Evolutionary conservation across 2,329 filamentous ascomycete genomes (phyloP), one percentile per base, ranked within the genome.

Genomic region (Teratosphaeria viscida): DNA sequence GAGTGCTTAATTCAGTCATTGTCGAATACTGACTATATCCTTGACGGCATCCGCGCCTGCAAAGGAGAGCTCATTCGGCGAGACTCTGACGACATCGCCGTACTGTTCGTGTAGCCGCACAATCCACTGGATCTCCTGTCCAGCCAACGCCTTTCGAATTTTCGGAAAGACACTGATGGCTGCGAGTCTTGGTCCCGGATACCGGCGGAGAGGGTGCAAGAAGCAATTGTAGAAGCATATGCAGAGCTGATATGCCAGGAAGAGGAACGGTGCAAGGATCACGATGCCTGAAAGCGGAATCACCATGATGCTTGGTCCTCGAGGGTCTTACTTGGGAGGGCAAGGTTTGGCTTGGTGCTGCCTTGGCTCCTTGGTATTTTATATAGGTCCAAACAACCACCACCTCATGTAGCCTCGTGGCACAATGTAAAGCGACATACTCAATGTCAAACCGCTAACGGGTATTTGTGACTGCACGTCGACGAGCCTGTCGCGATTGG

Each of bases 11-110:
- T 5, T 7, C 7, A 2, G 7, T 32, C 1, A 23, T 19, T n/a
- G 19, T 19, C n/a, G n/a, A n/a, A 32, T 10, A 49, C 43, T 49
- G 5, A 49, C 43, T 43, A 79, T 77, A 37, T 79, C 75, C 64
- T 74, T 72, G 72, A 77, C 81, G 2, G 71, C 71, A 2, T 70
- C 60, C 6, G 70, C 65, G 23, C 71, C 66, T 52, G 69, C 73
- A 64, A 78, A 81, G 1, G 77, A 75, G 2, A 81, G 72, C 63
- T 81, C 77, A 59, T 78, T 72, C 2, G 79, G 78, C 3, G 72
- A 73, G 52, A 79, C 68, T 10, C 79, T 76, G 8, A 81, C 78
- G 1, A 81, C 72, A 1, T 72, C 70, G 5, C 79, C 79, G 62
- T 78, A 78, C 49, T 68, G 62, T 5, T 69, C 62, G 65, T 78